phyloP scores from a whole-genome alignment of 106 monocot species.

The Platanthera guangdongensis region DNA sequence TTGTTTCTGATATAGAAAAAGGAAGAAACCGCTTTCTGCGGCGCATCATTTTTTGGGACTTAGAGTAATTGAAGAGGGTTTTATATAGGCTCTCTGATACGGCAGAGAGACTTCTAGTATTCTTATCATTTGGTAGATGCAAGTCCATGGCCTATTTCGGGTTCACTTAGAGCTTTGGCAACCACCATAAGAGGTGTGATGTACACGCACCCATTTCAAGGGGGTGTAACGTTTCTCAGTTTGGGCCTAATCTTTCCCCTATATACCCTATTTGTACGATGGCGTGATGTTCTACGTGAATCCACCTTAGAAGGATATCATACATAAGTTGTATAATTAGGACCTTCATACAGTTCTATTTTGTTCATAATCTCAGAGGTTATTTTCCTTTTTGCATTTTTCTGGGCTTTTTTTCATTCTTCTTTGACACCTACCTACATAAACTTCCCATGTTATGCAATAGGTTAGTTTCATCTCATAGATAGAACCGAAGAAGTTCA shows the following conservation, averaged over 20 bases:
- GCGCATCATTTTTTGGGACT: too few relatives aligned
- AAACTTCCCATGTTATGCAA: too few relatives aligned
- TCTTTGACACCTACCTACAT: slow-evolving; percentile 4
- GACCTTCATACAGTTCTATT: slow-evolving; percentile 6
- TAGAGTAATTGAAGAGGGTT: too few relatives aligned
- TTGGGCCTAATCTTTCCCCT: slow-evolving; percentile 1
- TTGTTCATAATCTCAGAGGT: slow-evolving; percentile 6
- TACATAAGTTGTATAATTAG: slow-evolving; percentile 9
- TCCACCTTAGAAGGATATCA: slow-evolving; percentile 6
- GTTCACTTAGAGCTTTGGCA: slow-evolving; percentile 25
- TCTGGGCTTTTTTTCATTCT: not conserved
- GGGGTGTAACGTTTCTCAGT: not conserved
- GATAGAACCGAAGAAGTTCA: too few relatives aligned
- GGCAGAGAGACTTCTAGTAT: not conserved
- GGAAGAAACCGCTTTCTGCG: too few relatives aligned
- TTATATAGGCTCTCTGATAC: too few relatives aligned
- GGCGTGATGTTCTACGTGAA: not conserved
- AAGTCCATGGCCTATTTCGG: slow-evolving; percentile 28
- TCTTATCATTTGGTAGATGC: slow-evolving; percentile 23
- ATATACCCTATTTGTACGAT: slow-evolving; percentile 6
- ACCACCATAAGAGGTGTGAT: slow-evolving; percentile 17
- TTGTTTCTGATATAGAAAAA: too few relatives aligned
- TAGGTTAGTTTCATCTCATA: too few relatives aligned
- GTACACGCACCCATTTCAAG: not conserved
- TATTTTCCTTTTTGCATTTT: slow-evolving; percentile 6